Base-by-base conservation (phyloP, 345 rosid genomes). In the Moringa oleifera region DNA sequence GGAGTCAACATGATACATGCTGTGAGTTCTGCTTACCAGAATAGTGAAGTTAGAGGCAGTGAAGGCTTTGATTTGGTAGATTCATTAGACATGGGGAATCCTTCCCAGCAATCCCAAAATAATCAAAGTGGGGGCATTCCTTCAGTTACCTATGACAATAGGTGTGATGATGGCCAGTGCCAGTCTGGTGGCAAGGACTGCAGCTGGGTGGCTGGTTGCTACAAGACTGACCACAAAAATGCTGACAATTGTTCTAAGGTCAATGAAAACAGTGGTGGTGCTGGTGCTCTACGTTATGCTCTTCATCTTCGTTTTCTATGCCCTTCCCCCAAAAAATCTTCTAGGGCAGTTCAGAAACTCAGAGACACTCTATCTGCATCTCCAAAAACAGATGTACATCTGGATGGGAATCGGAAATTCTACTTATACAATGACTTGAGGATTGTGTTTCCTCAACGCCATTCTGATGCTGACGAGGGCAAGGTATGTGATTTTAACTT, bases 381-480 rank as follows among this genome's bases (percentile, higher is more conserved):
- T 11, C 71, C 71, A 71, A 79, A 77, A 71, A 59, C 64, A 51
- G 59, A 55, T 53, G 24, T 58, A 12, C 85, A 75, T 58, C 68
- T 47, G 62, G 82, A 79, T 17, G 83, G 70, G 49, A 83, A 84
- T 23, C 71, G 93, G 51, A 87, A 90, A 56, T 93, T 93, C 80
- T 93, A 87, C 68, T 71, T 93, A 50, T 90, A 84, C 77, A 89
- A 87, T 62, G 95, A 93, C 66, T 56, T 93, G 80, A 84, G 92
- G 73, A 95, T 81, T 0, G 89, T 93, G 51, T 93, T 93, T 68
- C 95, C 97, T 57, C 98, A 87, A 68, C 95, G 96, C 54, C 98
- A 93, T 80, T 80, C 97, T 33, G 98, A 93, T 61, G 60, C 88
- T 25, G 98, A 93, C 59, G 98, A 93, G 81, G 96, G 98, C 74